These are phyloP conservation scores for Debaryomyces coudertii DNA, from an alignment of 1,139 yeast genomes.

Conservation along the genomic window DNA sequence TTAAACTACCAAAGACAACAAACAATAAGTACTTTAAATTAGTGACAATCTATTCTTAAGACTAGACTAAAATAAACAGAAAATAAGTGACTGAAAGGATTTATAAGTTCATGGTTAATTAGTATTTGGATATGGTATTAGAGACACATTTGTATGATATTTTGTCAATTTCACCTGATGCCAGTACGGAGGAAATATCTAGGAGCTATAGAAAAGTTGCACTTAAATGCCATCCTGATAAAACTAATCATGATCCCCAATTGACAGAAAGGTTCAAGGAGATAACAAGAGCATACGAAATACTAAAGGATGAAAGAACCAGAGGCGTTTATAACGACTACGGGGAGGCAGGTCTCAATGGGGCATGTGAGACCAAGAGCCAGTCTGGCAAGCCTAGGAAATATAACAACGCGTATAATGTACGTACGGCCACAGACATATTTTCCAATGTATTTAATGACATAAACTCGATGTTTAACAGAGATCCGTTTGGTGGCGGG, in stretches of 20 bases:
- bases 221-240: constrained; percentile 50
- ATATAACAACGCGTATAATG: constrained; percentile 11
- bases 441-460: constrained; percentile 47
- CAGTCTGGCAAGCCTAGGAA: constrained; percentile 11
- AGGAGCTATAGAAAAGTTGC: constrained; percentile 45
- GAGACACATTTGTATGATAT: constrained; percentile 44
- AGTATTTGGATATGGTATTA: constrained; percentile 24
- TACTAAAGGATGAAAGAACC: constrained; percentile 34
- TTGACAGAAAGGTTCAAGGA: constrained; percentile 49
- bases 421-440: constrained; percentile 28
- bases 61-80: background rate
- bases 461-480: constrained; percentile 35
- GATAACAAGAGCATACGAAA: constrained; percentile 47
- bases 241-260: constrained; percentile 48
- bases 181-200: constrained; percentile 45
- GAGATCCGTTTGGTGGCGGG: constrained; percentile 15
- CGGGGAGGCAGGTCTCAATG: constrained; percentile 46
- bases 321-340: constrained; percentile 41
- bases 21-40: background rate
- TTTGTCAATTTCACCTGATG: constrained; percentile 36
- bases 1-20: background rate
- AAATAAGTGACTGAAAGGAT: background rate
- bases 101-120: background rate
- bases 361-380: constrained; percentile 21
- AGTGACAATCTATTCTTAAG: background rate